Evolutionary conservation across 176 grass and related monocot genomes (phyloP).

Genomic region (Saccharum officinarum): DNA sequence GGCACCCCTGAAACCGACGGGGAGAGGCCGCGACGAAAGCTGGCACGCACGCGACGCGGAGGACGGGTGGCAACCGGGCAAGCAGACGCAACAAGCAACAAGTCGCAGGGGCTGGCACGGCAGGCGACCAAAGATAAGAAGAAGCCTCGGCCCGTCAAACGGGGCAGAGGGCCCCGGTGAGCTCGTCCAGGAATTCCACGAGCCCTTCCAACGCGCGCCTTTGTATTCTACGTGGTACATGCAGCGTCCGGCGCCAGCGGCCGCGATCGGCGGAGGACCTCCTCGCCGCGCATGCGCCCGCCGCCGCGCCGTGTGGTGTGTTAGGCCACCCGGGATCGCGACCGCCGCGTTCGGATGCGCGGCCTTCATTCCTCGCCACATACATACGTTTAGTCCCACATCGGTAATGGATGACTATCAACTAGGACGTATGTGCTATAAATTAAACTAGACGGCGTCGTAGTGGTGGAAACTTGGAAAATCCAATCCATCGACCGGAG

Average conservation of each 20-base stretch:
- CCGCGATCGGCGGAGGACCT: background rate
- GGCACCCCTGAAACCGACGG: background rate
- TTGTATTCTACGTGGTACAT: background rate
- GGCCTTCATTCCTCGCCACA: background rate
- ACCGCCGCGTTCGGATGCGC: background rate
- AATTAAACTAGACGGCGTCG: background rate
- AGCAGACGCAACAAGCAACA: background rate
- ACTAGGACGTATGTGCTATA: too few relatives aligned
- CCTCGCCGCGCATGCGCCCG: background rate
- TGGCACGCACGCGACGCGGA: too few relatives aligned
- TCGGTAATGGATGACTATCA: too few relatives aligned
- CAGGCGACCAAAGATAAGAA: too few relatives aligned
- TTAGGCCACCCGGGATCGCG: conserved; percentile 1
- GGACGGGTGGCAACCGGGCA: background rate
- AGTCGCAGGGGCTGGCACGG: background rate
- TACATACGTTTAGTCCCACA: background rate
- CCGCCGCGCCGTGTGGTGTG: background rate
- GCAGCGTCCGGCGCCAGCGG: background rate
- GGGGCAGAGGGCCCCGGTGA: background rate
- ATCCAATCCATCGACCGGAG: background rate
- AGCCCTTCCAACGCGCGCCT: background rate
- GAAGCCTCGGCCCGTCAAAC: background rate
- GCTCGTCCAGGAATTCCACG: conserved; percentile 16
- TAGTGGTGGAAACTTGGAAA: background rate
- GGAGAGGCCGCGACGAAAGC: too few relatives aligned